Base-by-base conservation (phyloP, 371 early-diverging fungal genomes). In the Mortierella sp. region DNA sequence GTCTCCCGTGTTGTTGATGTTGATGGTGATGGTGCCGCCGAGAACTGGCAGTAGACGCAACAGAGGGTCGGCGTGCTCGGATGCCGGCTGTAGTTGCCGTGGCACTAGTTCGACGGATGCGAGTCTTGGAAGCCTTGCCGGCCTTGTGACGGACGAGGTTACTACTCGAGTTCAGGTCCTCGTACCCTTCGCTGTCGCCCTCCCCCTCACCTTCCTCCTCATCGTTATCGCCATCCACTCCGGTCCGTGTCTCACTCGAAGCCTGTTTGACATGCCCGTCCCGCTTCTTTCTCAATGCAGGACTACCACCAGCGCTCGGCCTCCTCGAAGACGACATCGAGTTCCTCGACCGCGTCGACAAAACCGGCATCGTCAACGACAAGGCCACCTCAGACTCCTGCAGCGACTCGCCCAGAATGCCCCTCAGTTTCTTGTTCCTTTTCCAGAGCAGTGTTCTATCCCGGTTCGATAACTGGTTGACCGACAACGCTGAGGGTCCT, bases 401-500 rank as follows among this genome's bases (percentile, higher is more conserved):
- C 16, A 83, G 22, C 7, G 84, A 66, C 45, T 83, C 76, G 16
- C 84, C 84, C 0, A 83, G 37, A 4, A 83, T 40, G 2, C 55
- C 79, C 22, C 70, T 47, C 10, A 83, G 71, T 40, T 83, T 83
- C 73, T 79, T 83, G 76, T 66, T 83, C 13, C 84, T 67, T 24
- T 78, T 78, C 84, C 79, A 83, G 0, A 83, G 73, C 11, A 76
- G 58, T 0, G 79, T 48, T 26, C 84, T 68, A 31, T 83, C 74
- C 31, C 48, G 24, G 39, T 69, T n/a, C 11, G 84, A 79, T 39
- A 83, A 58, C 13, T 78, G 75, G 68, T 83, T 83, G 22, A 76
- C 76, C n/a, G 76, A 66, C 1, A 73, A 48, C 1, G 65, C 8
- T 6, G 79, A n/a, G 1, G 70, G 79, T 22, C 74, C 73, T 24